Evolutionary conservation across 106 monocot genomes (phyloP).

Genomic region (Cymbidium sinense): DNA sequence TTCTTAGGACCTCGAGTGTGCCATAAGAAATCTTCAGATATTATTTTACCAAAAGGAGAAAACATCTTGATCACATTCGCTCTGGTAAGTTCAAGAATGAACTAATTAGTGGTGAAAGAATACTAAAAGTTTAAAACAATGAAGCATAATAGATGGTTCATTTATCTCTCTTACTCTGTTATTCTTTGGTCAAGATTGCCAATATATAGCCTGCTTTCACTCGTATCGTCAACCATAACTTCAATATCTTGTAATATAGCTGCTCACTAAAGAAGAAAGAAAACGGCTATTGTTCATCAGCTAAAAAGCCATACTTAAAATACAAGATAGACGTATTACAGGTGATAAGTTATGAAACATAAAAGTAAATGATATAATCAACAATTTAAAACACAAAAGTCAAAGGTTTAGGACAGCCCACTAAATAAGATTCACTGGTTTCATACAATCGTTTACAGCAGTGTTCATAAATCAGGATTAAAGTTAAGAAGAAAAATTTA

Average conservation of each 20-base stretch:
- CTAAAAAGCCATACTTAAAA: too few species aligned
- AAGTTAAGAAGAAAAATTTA: too few species aligned
- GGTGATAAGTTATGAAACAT: too few species aligned
- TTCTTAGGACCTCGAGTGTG: conserved; percentile 87
- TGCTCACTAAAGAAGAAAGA: too few species aligned
- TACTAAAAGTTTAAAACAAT: not conserved
- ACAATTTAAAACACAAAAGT: too few species aligned
- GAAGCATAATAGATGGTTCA: not conserved
- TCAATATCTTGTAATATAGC: not conserved
- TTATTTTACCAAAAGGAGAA: conserved; percentile 77
- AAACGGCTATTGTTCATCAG: too few species aligned
- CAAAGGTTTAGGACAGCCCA: too few species aligned
- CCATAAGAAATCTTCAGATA: conserved; percentile 85
- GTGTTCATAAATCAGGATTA: too few species aligned
- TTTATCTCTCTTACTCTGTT: conserved; percentile 57
- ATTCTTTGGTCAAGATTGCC: conserved; percentile 91
- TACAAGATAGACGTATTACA: too few species aligned
- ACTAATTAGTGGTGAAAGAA: not conserved
- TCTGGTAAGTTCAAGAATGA: conserved; percentile 23
- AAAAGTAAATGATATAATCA: too few species aligned
- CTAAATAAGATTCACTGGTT: too few species aligned
- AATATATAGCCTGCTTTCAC: conserved; percentile 66
- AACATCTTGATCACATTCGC: conserved; percentile 82
- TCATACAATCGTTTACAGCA: too few species aligned
- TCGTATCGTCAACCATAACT: conserved; percentile 32